Evolutionary conservation across 495 filamentous ascomycete genomes (phyloP), one percentile per base, ranked within the genome.

Genomic region (Penicillium bialowiezense): DNA sequence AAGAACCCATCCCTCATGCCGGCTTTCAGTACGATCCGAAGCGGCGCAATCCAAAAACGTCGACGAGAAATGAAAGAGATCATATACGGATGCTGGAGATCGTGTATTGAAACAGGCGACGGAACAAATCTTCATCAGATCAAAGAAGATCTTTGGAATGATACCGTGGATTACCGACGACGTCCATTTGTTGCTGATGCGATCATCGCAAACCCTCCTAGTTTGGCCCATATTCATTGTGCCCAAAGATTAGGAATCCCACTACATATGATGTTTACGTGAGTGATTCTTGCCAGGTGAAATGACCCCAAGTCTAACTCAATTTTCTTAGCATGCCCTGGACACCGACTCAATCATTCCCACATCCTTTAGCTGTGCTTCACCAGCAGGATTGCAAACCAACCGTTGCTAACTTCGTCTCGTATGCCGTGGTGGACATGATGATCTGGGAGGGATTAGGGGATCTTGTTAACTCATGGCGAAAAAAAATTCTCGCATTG

Each of bases 161-260:
- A 64, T 5, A 35, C 14, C 0, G 53, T 60, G n/a, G 52, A 62
- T 15, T 68, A 66, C 52, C 69, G 76, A 15, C 64, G 71, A 14
- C 71, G 70, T 19, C 81, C 87, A 1, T 93, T 93, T 48, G 80
- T 92, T 23, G 88, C 87, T 0, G 87, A 92, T 63, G 83, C 78
- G 4, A 92, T 93, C 54, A 91, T 93, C 44, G 89, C 89, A 4
- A 93, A 93, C 54, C 89, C 89, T 0, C 88, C 88, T 0, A 87
- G 86, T 56, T 87, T 92, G 58, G 89, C 87, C 1, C 88, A 91
- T 62, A 75, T 92, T 8, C 88, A 91, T 70, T 86, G 86, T 51
- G 89, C 89, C 4, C 85, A 93, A 59, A 82, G 83, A 52, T 64
- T 93, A 32, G 88, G 89, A 0, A 79, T 91, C 23, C 89, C 89